These are phyloP conservation scores for Hanseniaspora valbyensis DNA, from an alignment of 805 yeast species.

Conservation along the genomic window DNA sequence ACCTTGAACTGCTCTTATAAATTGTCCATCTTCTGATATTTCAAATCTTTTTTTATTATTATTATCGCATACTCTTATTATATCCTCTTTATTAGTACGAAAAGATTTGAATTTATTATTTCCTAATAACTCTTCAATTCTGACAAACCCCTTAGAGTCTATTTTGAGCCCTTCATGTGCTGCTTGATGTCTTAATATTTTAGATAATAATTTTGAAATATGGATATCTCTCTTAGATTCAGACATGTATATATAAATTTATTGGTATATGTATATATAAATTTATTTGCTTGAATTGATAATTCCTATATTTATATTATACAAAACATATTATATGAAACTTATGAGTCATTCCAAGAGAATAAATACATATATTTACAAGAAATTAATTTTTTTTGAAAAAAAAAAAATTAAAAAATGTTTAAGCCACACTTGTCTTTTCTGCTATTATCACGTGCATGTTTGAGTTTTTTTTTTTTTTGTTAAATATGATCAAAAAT, in stretches of 20 bases:
- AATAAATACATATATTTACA: too few species aligned
- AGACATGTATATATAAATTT: constrained; percentile 5
- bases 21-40: constrained; percentile 28
- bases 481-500: too few species aligned
- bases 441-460: too few species aligned
- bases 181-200: constrained; percentile 81
- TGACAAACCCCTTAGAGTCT: constrained; percentile 56
- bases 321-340: too few species aligned
- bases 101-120: constrained; percentile 50
- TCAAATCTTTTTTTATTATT: constrained; percentile 67
- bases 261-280: neutral
- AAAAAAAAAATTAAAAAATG: too few species aligned
- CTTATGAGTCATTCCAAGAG: too few species aligned
- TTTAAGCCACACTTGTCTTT: too few species aligned
- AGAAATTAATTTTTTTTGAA: too few species aligned
- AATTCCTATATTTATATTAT: neutral
- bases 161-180: constrained; percentile 52
- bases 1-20: constrained; percentile 88
- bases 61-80: constrained; percentile 46
- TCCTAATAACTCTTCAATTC: constrained; percentile 40
- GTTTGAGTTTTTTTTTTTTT: too few species aligned
- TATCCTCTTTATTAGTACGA: constrained; percentile 45
- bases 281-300: neutral
- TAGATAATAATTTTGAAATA: constrained; percentile 66
- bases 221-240: constrained; percentile 35